Percentiles rank a stretch among this genome's conserved stretches.
phyloP scores from a whole-genome alignment of 441 rosid species.

The Brassica balearica region DNA sequence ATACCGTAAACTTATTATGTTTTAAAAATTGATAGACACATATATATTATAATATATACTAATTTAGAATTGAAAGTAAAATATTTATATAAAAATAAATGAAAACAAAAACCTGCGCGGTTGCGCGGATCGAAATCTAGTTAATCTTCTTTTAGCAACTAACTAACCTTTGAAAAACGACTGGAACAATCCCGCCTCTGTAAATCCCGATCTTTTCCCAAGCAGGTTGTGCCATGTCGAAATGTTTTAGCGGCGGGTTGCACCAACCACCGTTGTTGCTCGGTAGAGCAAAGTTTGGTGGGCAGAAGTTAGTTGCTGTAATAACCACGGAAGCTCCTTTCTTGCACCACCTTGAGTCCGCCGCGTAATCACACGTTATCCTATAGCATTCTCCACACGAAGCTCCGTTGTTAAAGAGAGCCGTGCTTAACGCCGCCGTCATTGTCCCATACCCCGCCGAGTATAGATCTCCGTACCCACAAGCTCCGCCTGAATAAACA shows the following conservation, averaged over 20 bases:
- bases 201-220: conserved; percentile 78
- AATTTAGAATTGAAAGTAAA: no score
- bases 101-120: no score
- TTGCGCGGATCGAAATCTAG: no score
- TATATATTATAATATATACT: no score
- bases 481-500: conserved; percentile 35
- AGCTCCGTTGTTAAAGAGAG: conserved; percentile 71
- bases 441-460: background rate
- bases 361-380: conserved; percentile 60
- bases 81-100: no score
- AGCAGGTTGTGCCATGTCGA: conserved; percentile 81
- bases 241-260: conserved; percentile 78
- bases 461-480: no score
- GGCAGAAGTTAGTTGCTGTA: conserved; percentile 78
- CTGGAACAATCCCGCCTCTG: conserved; percentile 70
- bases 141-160: no score
- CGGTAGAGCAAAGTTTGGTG: conserved; percentile 65
- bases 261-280: conserved; percentile 75
- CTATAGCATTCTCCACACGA: conserved; percentile 75
- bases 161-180: conserved; percentile 60
- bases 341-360: conserved; percentile 68
- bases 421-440: conserved; percentile 76
- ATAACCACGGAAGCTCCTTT: conserved; percentile 63
- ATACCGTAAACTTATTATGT: no score
- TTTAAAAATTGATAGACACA: no score